These are phyloP conservation scores for Podila horticola DNA, from an alignment of 192 early-diverging fungal species.

Conservation along the genomic window DNA sequence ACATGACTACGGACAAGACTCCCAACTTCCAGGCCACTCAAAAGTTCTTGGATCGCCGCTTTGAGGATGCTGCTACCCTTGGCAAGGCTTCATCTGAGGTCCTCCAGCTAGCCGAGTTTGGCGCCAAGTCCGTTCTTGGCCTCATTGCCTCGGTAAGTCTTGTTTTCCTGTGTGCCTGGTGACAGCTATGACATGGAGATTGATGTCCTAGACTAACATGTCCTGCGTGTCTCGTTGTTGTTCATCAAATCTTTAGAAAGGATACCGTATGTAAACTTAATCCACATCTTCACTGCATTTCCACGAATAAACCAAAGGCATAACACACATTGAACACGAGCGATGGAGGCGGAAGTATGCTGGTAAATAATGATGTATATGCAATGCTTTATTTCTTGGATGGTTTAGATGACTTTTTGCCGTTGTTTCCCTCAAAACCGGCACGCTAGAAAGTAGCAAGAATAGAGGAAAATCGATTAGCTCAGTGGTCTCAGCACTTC, in stretches of 20 bases:
- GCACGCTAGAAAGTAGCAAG: slow-evolving; percentile 21
- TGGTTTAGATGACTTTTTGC: slow-evolving; percentile 52
- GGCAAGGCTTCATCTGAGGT: slow-evolving; percentile 61
- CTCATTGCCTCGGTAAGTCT: slow-evolving; percentile 58
- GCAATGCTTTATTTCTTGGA: slow-evolving; percentile 53
- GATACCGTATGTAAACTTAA: slow-evolving; percentile 12
- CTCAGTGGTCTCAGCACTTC: no score
- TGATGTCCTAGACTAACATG: neutral
- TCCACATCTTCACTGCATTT: neutral
- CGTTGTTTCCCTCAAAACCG: slow-evolving; percentile 48
- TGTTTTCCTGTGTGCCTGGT: neutral
- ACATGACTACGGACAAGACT: slow-evolving; percentile 91
- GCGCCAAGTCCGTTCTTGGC: slow-evolving; percentile 55
- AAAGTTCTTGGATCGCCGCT: slow-evolving; percentile 80
- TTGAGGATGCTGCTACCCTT: slow-evolving; percentile 74
- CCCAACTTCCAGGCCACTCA: slow-evolving; percentile 77
- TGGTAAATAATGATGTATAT: slow-evolving; percentile 10
- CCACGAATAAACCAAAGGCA: neutral
- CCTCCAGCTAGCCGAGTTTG: slow-evolving; percentile 51
- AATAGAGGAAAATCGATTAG: neutral
- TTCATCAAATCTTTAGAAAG: slow-evolving; percentile 15
- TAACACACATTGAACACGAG: neutral
- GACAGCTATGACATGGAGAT: no score
- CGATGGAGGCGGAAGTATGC: neutral
- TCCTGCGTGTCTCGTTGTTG: no score